Conservation (phyloP, 1,284 basidiomycete genomes). For the Cryptococcus sp. region DNA sequence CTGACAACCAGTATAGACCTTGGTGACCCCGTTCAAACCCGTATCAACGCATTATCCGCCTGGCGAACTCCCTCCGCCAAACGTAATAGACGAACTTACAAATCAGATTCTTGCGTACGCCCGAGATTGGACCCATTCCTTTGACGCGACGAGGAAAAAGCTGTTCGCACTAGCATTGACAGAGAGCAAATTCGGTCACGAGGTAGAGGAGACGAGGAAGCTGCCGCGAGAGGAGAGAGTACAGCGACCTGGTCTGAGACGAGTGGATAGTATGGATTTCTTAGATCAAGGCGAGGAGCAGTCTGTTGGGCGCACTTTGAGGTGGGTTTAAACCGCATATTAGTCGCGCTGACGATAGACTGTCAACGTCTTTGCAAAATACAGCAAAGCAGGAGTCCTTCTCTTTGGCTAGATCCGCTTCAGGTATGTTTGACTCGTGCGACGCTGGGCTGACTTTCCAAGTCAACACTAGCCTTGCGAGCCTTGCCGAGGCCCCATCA, state of each 20-base stretch:
- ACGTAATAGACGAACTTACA: conserved; percentile 47
- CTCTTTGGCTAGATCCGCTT: conserved; percentile 13
- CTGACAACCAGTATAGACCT: conserved; percentile 5
- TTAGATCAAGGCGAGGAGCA: conserved; percentile 34
- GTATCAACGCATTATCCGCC: conserved; percentile 44
- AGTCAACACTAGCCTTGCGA: conserved; percentile 11
- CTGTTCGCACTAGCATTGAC: conserved; percentile 43
- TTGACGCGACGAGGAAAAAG: conserved; percentile 42
- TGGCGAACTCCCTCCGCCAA: conserved; percentile 43
- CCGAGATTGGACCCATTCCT: conserved; percentile 39
- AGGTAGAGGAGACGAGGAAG: conserved; percentile 25
- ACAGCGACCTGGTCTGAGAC: conserved; percentile 34
- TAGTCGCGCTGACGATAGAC: conserved; percentile 10
- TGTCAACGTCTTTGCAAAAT: conserved; percentile 45
- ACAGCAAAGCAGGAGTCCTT: conserved; percentile 29
- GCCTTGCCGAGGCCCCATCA: conserved; percentile 7
- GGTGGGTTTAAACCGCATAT: conserved; percentile 18
- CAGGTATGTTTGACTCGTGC: conserved; percentile 10
- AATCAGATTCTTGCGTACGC: conserved; percentile 40
- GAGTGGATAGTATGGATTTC: conserved; percentile 46
- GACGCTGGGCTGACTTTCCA: not conserved
- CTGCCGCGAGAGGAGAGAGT: conserved; percentile 29
- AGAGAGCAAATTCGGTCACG: conserved; percentile 37
- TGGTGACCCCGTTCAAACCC: conserved; percentile 40
- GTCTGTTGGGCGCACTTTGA: conserved; percentile 27